Percentiles rank a stretch among this genome's conserved stretches.
phyloP scores from a whole-genome alignment of 1,284 basidiomycete genomes.

The Sanghuangporus sanghuang region DNA sequence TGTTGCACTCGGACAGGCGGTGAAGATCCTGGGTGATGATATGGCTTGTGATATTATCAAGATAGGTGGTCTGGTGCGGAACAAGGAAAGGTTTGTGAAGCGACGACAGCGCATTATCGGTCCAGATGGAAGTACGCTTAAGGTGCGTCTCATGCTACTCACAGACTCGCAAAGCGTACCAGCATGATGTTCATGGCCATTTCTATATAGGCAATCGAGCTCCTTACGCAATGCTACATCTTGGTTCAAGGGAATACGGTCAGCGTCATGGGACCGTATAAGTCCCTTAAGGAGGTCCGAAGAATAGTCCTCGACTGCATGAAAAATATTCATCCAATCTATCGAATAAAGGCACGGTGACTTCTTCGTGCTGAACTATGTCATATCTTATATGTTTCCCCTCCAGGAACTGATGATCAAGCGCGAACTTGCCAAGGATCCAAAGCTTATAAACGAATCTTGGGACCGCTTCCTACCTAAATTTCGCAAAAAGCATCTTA shows the following conservation, averaged over 20 bases:
- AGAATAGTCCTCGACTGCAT: conserved; percentile 97
- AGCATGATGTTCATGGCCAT: not conserved
- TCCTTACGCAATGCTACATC: conserved; percentile 95
- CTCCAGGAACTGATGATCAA: conserved; percentile 97
- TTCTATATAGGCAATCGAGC: conserved; percentile 82
- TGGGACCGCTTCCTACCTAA: conserved; percentile 98
- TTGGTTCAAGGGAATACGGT: conserved; percentile 98
- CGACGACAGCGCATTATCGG: conserved; percentile 95
- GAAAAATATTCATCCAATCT: conserved; percentile 99
- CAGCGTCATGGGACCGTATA: conserved; percentile 95
- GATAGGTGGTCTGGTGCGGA: conserved; percentile 90
- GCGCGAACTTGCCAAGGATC: conserved; percentile 96
- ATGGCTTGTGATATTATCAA: conserved; percentile 97
- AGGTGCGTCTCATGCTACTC: conserved; percentile 47
- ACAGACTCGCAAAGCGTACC: not conserved
- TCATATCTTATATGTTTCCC: not conserved
- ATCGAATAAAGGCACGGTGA: conserved; percentile 85
- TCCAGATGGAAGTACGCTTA: conserved; percentile 93
- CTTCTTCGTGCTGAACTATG: conserved; percentile 3
- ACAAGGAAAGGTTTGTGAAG: conserved; percentile 98
- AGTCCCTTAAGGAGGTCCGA: conserved; percentile 93
- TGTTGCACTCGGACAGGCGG: conserved; percentile 80
- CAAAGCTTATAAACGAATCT: conserved; percentile 88
- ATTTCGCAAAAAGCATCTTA: conserved; percentile 91
- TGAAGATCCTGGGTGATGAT: conserved; percentile 88